Conservation (phyloP, 2,329 filamentous ascomycete genomes). For the Bipolaris zeicola region DNA sequence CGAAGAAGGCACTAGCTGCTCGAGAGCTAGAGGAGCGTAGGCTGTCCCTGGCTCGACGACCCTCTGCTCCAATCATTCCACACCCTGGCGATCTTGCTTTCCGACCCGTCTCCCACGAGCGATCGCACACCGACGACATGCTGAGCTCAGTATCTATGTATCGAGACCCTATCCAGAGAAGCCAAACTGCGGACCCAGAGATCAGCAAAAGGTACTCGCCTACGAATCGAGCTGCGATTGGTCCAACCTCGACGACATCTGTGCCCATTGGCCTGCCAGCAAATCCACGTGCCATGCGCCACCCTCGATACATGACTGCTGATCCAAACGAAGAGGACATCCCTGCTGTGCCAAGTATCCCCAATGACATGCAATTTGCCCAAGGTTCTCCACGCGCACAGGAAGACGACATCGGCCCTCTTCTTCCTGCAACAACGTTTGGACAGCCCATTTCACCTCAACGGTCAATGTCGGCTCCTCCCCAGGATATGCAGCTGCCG, state of each 20-base stretch:
- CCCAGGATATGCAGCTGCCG: constrained; percentile 47
- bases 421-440: constrained; percentile 56
- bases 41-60: constrained; percentile 75
- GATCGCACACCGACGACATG: constrained; percentile 50
- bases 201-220: constrained; percentile 49
- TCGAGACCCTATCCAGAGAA: constrained; percentile 56
- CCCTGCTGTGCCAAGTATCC: constrained; percentile 62
- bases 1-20: constrained; percentile 59
- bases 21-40: constrained; percentile 88
- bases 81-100: constrained; percentile 65
- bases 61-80: constrained; percentile 79
- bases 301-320: constrained; percentile 70
- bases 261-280: constrained; percentile 79
- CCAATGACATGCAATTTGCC: constrained; percentile 50
- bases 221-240: constrained; percentile 37
- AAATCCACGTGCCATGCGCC: constrained; percentile 88
- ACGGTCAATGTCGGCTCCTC: constrained; percentile 56
- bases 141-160: constrained; percentile 43
- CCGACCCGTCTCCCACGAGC: constrained; percentile 42
- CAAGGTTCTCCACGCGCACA: constrained; percentile 33
- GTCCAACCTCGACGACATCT: constrained; percentile 56
- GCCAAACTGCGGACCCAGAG: constrained; percentile 68
- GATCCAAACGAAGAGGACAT: constrained; percentile 58
- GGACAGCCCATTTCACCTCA: constrained; percentile 47
- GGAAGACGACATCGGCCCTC: constrained; percentile 53